Conservation (phyloP, 2,329 filamentous ascomycete genomes). For the Amylocarpus encephaloides region DNA sequence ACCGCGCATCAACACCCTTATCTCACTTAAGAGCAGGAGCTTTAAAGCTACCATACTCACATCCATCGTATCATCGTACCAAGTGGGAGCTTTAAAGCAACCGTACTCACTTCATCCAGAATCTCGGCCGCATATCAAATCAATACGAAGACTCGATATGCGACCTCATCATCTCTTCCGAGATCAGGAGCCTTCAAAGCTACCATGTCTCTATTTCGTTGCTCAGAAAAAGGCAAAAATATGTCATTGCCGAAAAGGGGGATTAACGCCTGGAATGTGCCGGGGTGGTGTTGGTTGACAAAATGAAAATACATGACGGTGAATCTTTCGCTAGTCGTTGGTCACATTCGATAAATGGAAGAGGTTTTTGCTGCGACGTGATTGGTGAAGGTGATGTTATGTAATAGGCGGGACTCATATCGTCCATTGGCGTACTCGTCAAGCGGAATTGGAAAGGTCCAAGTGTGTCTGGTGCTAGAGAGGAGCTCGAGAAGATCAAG, state of each 20-base stretch:
- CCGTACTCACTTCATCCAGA: background rate
- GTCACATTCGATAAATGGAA: slow-evolving; percentile 27
- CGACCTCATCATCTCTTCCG: background rate
- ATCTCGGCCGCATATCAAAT: background rate
- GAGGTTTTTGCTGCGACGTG: slow-evolving; percentile 16
- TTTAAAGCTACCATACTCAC: slow-evolving; percentile 31
- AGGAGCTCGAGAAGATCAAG: slow-evolving; percentile 15
- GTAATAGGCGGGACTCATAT: slow-evolving; percentile 9
- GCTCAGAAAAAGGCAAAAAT: slow-evolving; percentile 15
- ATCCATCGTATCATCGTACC: slow-evolving; percentile 6
- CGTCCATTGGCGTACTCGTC: slow-evolving; percentile 13
- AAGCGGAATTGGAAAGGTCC: slow-evolving; percentile 27
- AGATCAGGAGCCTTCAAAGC: slow-evolving; percentile 19
- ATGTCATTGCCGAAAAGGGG: slow-evolving; percentile 21
- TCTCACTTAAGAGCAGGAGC: slow-evolving; percentile 23
- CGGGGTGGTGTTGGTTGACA: slow-evolving; percentile 23
- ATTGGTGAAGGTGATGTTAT: slow-evolving; percentile 12
- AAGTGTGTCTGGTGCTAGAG: slow-evolving; percentile 15
- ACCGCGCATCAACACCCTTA: background rate
- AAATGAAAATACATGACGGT: slow-evolving; percentile 33
- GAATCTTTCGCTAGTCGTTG: slow-evolving; percentile 34
- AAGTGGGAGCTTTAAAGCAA: slow-evolving; percentile 30
- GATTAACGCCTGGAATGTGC: slow-evolving; percentile 29
- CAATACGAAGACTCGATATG: background rate
- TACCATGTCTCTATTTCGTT: slow-evolving; percentile 26